Conservation (phyloP, 2,329 filamentous ascomycete species). For the Arthrobotrys sinensis region DNA sequence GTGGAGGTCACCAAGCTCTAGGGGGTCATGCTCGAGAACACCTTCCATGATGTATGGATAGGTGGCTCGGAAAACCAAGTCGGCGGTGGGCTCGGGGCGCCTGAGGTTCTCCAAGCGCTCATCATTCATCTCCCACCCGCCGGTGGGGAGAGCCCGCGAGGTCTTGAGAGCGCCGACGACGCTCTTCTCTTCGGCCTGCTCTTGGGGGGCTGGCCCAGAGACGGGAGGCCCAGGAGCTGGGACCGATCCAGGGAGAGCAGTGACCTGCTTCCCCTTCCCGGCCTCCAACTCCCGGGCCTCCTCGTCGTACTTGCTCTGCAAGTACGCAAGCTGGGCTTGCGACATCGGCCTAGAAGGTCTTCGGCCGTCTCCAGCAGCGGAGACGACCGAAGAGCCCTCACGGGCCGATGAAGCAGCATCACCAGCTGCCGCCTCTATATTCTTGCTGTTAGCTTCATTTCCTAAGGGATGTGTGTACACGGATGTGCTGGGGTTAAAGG, state of each 20-base stretch:
- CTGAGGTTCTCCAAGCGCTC: background rate
- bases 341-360: constrained; percentile 10
- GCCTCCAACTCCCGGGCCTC: constrained; percentile 22
- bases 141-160: background rate
- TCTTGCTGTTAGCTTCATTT: background rate
- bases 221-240: background rate
- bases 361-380: background rate
- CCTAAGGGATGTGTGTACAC: background rate
- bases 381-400: background rate
- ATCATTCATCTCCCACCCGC: constrained; percentile 12
- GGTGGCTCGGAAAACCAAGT: background rate
- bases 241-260: too few species aligned
- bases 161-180: constrained; percentile 1
- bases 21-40: constrained; percentile 19
- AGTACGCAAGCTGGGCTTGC: constrained; percentile 15
- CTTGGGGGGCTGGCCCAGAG: background rate
- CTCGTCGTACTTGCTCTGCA: constrained; percentile 38
- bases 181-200: background rate
- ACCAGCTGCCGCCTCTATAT: background rate
- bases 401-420: background rate
- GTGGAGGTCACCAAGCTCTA: constrained; percentile 16
- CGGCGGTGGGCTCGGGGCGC: background rate
- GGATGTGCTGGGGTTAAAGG: background rate
- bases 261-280: background rate
- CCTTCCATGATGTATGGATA: constrained; percentile 16